A percentile compares a stretch with the other conserved stretches of the same genome.
These are phyloP conservation scores for Penicillium crustosum DNA, from an alignment of 2,329 filamentous ascomycete species.

Conservation along the genomic window DNA sequence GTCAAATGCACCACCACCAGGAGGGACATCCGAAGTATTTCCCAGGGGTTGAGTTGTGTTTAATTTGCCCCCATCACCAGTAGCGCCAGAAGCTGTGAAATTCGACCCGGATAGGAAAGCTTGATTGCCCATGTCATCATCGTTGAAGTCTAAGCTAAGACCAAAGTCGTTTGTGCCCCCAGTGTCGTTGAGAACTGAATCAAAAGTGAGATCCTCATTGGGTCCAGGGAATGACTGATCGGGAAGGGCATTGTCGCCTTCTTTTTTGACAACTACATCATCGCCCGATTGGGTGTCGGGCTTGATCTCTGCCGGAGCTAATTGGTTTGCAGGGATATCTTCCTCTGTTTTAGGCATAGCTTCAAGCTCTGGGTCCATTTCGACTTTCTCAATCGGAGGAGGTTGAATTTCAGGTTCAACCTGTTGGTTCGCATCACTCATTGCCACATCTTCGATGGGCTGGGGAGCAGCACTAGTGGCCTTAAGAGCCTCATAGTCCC, in stretches of 20 bases:
- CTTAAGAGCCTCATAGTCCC: constrained; percentile 41
- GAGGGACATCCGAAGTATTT: constrained; percentile 25
- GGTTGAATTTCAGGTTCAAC: constrained; percentile 18
- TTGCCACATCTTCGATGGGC: constrained; percentile 31
- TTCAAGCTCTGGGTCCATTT: constrained; percentile 15
- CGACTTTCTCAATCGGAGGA: constrained; percentile 20
- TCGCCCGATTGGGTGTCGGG: constrained; percentile 10
- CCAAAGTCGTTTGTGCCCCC: constrained; percentile 38
- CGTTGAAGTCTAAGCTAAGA: constrained; percentile 42
- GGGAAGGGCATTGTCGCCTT: constrained; percentile 20
- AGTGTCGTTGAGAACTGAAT: constrained; percentile 40
- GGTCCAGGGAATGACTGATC: constrained; percentile 29
- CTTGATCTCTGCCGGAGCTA: constrained; percentile 15
- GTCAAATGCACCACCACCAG: constrained; percentile 39
- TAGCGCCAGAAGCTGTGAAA: constrained; percentile 25
- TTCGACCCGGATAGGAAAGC: constrained; percentile 39
- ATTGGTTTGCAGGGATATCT: constrained; percentile 8
- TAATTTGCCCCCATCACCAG: constrained; percentile 16
- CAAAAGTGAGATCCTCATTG: constrained; percentile 43
- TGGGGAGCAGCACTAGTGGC: constrained; percentile 33
- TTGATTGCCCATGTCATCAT: constrained; percentile 40
- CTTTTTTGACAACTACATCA: constrained; percentile 24
- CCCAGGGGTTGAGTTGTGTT: constrained; percentile 12
- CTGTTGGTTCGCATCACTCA: constrained; percentile 27
- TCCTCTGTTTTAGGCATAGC: constrained; percentile 21